Conservation (phyloP, 805 yeast species). For the Candida maltosa region DNA sequence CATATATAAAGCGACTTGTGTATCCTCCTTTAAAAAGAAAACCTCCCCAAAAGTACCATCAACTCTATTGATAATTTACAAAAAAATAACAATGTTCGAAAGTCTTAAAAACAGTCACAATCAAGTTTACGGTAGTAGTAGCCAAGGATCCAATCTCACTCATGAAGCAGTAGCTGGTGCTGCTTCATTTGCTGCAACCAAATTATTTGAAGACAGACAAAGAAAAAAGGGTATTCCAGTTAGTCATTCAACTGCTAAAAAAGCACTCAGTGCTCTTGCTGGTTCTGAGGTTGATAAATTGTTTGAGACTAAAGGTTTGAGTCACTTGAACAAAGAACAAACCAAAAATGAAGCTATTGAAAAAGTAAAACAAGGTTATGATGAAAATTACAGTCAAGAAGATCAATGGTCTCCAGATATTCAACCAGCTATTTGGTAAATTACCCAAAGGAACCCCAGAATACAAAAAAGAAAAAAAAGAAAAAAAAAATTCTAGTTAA, state of each 20-base stretch:
- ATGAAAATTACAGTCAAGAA: constrained; percentile 23
- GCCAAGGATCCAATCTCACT: constrained; percentile 24
- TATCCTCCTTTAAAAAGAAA: too few relatives aligned
- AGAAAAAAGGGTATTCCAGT: constrained; percentile 31
- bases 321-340: constrained; percentile 25
- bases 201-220: constrained; percentile 28
- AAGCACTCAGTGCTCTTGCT: constrained; percentile 24
- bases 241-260: constrained; percentile 27
- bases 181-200: constrained; percentile 29
- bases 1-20: too few relatives aligned
- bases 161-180: constrained; percentile 32
- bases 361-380: constrained; percentile 19
- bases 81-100: too few relatives aligned
- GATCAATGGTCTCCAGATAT: constrained; percentile 25
- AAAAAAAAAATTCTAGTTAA: too few relatives aligned
- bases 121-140: constrained; percentile 25
- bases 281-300: constrained; percentile 32
- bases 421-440: constrained; percentile 23
- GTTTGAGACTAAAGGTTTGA: constrained; percentile 31
- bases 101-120: too few relatives aligned
- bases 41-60: too few relatives aligned
- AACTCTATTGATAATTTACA: too few relatives aligned
- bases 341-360: constrained; percentile 22
- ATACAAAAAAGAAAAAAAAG: too few relatives aligned
- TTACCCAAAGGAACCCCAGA: too few relatives aligned